These are phyloP conservation scores for Sporothrix globosa DNA, from an alignment of 2,329 filamentous ascomycete genomes.

Conservation along the genomic window DNA sequence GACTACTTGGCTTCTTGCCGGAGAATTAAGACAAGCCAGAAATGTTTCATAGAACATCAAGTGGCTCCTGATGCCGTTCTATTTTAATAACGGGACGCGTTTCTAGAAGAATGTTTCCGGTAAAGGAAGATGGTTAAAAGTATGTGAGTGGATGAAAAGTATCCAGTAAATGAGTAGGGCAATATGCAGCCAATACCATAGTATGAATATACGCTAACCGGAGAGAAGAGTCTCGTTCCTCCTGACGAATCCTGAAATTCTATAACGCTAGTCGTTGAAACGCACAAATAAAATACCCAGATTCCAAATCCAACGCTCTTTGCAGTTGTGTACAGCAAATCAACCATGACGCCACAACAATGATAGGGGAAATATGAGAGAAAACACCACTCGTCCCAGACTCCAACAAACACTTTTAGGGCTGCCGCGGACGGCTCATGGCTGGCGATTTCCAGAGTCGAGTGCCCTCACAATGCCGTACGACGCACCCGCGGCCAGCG, in stretches of 20 bases:
- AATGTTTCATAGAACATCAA: background rate
- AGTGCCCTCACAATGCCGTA: slow-evolving; percentile 65
- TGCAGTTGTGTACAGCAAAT: background rate
- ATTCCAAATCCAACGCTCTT: slow-evolving; percentile 19
- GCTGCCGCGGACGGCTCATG: background rate
- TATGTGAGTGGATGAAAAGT: background rate
- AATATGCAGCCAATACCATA: background rate
- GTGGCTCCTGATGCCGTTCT: background rate
- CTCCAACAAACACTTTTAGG: background rate
- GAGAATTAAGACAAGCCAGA: background rate
- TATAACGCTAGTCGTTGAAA: background rate
- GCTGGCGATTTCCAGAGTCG: slow-evolving; percentile 43
- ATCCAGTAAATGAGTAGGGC: background rate
- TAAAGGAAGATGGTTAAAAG: background rate
- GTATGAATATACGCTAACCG: background rate
- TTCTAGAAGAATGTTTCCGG: background rate
- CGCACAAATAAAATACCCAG: background rate
- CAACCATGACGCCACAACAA: background rate
- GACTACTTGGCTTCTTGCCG: background rate
- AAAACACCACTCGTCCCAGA: background rate
- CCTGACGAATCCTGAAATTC: background rate
- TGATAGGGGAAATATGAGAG: background rate
- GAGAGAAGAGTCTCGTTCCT: slow-evolving; percentile 15
- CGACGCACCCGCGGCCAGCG: slow-evolving; percentile 66
- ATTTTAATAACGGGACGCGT: slow-evolving; percentile 1